Conservation (phyloP, 495 filamentous ascomycete species). For the Amorphotheca resinae region DNA sequence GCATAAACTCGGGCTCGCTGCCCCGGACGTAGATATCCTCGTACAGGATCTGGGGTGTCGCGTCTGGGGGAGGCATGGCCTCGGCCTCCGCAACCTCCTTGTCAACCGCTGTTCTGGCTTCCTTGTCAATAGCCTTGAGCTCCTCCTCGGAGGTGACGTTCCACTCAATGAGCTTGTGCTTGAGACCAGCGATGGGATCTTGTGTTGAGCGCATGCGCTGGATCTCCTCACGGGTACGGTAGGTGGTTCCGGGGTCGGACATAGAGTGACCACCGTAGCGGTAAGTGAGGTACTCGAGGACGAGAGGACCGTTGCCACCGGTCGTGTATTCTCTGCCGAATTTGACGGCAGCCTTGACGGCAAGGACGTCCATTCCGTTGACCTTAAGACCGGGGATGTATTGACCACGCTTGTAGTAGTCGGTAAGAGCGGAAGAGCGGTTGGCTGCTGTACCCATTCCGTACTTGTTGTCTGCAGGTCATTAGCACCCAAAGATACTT, state of each 20-base stretch:
- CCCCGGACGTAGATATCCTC: constrained; percentile 97
- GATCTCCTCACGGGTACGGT: constrained; percentile 97
- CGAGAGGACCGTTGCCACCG: constrained; percentile 77
- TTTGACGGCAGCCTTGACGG: constrained; percentile 88
- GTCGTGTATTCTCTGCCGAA: constrained; percentile 79
- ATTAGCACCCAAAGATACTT: constrained; percentile 11
- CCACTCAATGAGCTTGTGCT: constrained; percentile 97
- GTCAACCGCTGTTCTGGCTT: constrained; percentile 71
- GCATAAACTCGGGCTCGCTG: constrained; percentile 79
- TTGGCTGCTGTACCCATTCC: constrained; percentile 97
- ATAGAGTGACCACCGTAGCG: constrained; percentile 98
- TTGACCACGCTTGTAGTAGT: constrained; percentile 99
- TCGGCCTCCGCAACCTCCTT: constrained; percentile 85
- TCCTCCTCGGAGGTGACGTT: constrained; percentile 86
- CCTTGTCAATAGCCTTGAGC: constrained; percentile 89
- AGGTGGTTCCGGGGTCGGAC: constrained; percentile 98
- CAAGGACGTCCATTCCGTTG: constrained; percentile 98
- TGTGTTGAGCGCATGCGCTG: constrained; percentile 98
- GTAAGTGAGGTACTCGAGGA: constrained; percentile 98
- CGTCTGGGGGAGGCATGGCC: constrained; percentile 67
- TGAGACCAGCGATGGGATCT: constrained; percentile 94
- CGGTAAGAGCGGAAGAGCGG: constrained; percentile 86
- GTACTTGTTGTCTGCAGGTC: constrained; percentile 87
- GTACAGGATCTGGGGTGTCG: constrained; percentile 65
- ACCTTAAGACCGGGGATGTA: constrained; percentile 99